Evolutionary conservation across 495 filamentous ascomycete species (phyloP).

Genomic region (Podospora pseudocomata): DNA sequence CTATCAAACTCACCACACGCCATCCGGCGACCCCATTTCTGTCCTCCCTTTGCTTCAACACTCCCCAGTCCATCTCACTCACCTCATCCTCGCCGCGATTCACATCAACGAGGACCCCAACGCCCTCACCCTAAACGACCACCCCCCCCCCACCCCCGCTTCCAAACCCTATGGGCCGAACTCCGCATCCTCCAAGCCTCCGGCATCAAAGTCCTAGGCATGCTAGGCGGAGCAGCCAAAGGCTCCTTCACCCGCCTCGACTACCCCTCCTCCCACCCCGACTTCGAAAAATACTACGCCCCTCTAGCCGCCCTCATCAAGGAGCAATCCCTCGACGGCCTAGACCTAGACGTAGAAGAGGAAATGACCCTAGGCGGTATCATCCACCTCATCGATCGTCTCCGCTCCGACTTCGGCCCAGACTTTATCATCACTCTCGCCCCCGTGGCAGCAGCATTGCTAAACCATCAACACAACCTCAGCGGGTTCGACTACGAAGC

Average conservation of each 20-base stretch:
- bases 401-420: conserved; percentile 68
- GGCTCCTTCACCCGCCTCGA: conserved; percentile 67
- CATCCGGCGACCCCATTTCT: conserved; percentile 58
- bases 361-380: conserved; percentile 67
- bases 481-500: conserved; percentile 73
- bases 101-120: conserved; percentile 67
- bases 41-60: conserved; percentile 65
- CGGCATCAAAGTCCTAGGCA: conserved; percentile 71
- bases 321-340: conserved; percentile 59
- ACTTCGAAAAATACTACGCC: conserved; percentile 68
- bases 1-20: conserved; percentile 49
- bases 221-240: conserved; percentile 77
- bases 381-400: conserved; percentile 67
- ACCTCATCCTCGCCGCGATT: conserved; percentile 74
- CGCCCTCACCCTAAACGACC: conserved; percentile 71
- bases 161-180: conserved; percentile 64
- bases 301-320: conserved; percentile 61
- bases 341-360: conserved; percentile 87
- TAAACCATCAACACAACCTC: conserved; percentile 53
- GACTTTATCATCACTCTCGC: conserved; percentile 73
- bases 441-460: conserved; percentile 71
- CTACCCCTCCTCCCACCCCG: conserved; percentile 52
- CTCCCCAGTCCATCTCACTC: conserved; percentile 55
- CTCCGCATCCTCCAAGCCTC: conserved; percentile 58
- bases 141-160: conserved; percentile 56